Percentiles rank a stretch among this genome's conserved stretches.
Evolutionary conservation across 768 basidiomycete species (phyloP).

Genomic region (Auricularia heimuer): DNA sequence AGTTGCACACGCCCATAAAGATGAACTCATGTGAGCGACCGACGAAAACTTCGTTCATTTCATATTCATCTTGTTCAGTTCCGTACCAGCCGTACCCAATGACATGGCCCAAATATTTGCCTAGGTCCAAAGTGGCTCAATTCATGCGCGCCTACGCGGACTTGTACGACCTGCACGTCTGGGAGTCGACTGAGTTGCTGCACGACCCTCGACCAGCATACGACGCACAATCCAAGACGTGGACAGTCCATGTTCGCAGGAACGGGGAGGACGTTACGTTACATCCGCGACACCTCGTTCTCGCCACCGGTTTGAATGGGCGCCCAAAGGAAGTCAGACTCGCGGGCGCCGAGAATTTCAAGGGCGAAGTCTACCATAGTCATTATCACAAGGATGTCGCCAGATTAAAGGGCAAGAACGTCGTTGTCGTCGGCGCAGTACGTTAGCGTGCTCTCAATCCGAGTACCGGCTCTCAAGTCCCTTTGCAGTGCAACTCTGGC

Average conservation of each 20-base stretch:
- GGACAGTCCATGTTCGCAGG: conserved; percentile 25
- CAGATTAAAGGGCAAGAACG: neutral
- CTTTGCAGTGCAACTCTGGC: neutral
- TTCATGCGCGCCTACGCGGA: conserved; percentile 34
- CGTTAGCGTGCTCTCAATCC: neutral
- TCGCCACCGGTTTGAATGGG: conserved; percentile 30
- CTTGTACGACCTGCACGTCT: conserved; percentile 33
- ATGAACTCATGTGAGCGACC: neutral
- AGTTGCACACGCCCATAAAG: conserved; percentile 23
- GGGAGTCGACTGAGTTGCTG: conserved; percentile 28
- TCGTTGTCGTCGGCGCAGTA: conserved; percentile 5
- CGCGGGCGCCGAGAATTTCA: conserved; percentile 19
- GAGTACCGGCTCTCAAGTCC: neutral
- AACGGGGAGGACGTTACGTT: conserved; percentile 22
- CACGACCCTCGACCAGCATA: conserved; percentile 23
- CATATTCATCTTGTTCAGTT: conserved; percentile 16
- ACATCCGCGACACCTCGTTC: conserved; percentile 29
- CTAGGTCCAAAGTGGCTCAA: conserved; percentile 33
- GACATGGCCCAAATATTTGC: conserved; percentile 33
- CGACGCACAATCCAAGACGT: conserved; percentile 20
- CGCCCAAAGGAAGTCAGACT: conserved; percentile 23
- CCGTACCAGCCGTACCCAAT: conserved; percentile 30
- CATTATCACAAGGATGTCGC: neutral
- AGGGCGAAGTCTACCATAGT: conserved; percentile 23
- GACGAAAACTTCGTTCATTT: too few species aligned